These are phyloP conservation scores for Termitomyces sp. DNA, from an alignment of 768 basidiomycete species.

Conservation along the genomic window DNA sequence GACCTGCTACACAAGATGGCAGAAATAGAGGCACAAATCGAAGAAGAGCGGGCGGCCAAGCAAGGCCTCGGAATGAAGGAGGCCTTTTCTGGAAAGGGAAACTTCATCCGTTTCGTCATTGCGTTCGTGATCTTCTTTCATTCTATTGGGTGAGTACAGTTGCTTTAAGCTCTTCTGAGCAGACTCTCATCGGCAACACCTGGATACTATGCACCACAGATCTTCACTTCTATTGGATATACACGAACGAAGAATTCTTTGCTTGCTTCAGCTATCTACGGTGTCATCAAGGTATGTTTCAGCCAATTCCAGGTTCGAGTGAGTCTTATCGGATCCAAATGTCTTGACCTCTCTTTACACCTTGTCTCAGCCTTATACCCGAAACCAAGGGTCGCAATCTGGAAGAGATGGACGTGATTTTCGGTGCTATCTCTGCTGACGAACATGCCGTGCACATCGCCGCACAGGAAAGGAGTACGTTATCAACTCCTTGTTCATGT, in stretches of 20 bases:
- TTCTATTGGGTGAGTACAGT: slow-evolving; percentile 47
- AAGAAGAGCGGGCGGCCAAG: slow-evolving; percentile 65
- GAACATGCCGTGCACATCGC: slow-evolving; percentile 49
- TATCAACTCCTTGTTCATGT: background rate
- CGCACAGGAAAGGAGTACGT: slow-evolving; percentile 34
- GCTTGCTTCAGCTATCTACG: slow-evolving; percentile 69
- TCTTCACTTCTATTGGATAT: slow-evolving; percentile 71
- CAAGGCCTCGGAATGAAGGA: slow-evolving; percentile 61
- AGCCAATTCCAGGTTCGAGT: slow-evolving; percentile 24
- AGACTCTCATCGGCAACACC: background rate
- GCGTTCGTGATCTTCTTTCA: slow-evolving; percentile 76
- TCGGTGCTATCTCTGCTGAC: slow-evolving; percentile 52
- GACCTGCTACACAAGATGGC: slow-evolving; percentile 64
- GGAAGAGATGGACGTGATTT: slow-evolving; percentile 49
- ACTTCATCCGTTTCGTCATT: slow-evolving; percentile 79
- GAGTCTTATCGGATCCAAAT: slow-evolving; percentile 11
- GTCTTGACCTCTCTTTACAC: background rate
- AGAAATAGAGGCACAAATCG: slow-evolving; percentile 78
- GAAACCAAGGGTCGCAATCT: slow-evolving; percentile 57
- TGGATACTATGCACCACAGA: slow-evolving; percentile 70
- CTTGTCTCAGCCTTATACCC: slow-evolving; percentile 37
- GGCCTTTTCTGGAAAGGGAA: slow-evolving; percentile 79
- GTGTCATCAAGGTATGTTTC: slow-evolving; percentile 17
- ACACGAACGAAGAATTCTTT: slow-evolving; percentile 53
- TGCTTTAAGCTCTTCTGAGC: background rate